Evolutionary conservation across 2,329 filamentous ascomycete genomes (phyloP).

Genomic region (Rasamsonia emersonii): DNA sequence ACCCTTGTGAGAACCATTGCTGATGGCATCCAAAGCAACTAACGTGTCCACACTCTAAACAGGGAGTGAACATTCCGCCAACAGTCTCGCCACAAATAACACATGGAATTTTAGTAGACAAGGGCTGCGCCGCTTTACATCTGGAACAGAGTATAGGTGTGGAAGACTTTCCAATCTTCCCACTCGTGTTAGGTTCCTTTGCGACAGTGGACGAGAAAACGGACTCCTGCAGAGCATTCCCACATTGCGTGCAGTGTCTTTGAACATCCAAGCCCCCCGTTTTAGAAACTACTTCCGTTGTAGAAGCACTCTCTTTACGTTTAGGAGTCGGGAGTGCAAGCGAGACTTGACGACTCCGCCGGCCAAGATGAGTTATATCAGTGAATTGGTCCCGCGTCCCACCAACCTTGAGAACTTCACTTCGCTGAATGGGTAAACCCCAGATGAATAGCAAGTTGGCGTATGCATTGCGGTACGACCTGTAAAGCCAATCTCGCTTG

Average conservation of each 20-base stretch:
- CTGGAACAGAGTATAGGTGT: slow-evolving; percentile 22
- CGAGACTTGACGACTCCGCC: slow-evolving; percentile 18
- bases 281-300: slow-evolving; percentile 6
- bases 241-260: slow-evolving; percentile 34
- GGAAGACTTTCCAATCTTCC: slow-evolving; percentile 12
- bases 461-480: slow-evolving; percentile 48
- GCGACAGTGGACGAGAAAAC: slow-evolving; percentile 21
- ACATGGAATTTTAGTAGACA: slow-evolving; percentile 31
- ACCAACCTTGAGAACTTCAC: slow-evolving; percentile 52
- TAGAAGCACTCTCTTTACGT: slow-evolving; percentile 7
- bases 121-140: slow-evolving; percentile 26
- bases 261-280: slow-evolving; percentile 29
- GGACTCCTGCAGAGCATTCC: slow-evolving; percentile 27
- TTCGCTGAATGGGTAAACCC: slow-evolving; percentile 46
- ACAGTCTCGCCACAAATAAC: slow-evolving; percentile 36
- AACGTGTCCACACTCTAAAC: slow-evolving; percentile 40
- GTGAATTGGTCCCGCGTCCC: slow-evolving; percentile 30
- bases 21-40: slow-evolving; percentile 38
- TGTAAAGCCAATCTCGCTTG: slow-evolving; percentile 39
- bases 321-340: slow-evolving; percentile 15
- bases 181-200: slow-evolving; percentile 15
- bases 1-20: slow-evolving; percentile 28
- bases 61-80: slow-evolving; percentile 38
- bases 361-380: slow-evolving; percentile 13
- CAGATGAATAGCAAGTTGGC: slow-evolving; percentile 52